A percentile compares a stretch with the other conserved stretches of the same genome.
Evolutionary conservation across 371 early-diverging fungal species (phyloP).

Genomic region (Rhizopus stolonifer): DNA sequence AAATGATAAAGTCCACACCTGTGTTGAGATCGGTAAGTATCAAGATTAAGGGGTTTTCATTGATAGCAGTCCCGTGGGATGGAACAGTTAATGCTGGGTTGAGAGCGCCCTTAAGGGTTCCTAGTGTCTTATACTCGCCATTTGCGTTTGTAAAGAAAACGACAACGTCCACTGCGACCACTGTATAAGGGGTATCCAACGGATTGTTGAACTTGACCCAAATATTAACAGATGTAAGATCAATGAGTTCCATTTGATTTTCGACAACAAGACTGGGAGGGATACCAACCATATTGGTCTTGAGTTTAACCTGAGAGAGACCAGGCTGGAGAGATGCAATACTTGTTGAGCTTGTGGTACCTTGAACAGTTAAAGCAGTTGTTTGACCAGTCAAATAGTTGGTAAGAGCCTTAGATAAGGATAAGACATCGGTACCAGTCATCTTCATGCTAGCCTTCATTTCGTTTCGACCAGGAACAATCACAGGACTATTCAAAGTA

Average conservation of each 20-base stretch:
- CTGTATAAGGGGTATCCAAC: conserved; percentile 43
- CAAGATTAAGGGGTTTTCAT: conserved; percentile 22
- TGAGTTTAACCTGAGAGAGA: conserved; percentile 40
- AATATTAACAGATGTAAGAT: conserved; percentile 8
- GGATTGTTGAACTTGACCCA: conserved; percentile 49
- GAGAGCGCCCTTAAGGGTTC: conserved; percentile 28
- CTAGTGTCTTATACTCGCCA: conserved; percentile 16
- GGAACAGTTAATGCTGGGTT: conserved; percentile 31
- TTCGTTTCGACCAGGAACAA: conserved; percentile 29
- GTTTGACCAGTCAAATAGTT: conserved; percentile 37
- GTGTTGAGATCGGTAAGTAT: conserved; percentile 14
- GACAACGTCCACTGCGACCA: conserved; percentile 16
- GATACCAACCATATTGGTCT: conserved; percentile 44
- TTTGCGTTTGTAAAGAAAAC: not conserved
- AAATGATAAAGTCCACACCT: conserved; percentile 7
- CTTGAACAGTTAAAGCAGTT: conserved; percentile 44
- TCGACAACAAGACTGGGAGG: conserved; percentile 25
- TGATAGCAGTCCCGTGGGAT: conserved; percentile 22
- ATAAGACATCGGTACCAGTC: conserved; percentile 18
- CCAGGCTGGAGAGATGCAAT: conserved; percentile 47
- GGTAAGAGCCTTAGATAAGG: conserved; percentile 30
- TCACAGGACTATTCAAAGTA: conserved; percentile 26
- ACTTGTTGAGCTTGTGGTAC: conserved; percentile 36
- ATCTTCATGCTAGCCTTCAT: conserved; percentile 30
- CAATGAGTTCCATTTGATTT: conserved; percentile 20